Conservation (phyloP, 805 yeast genomes). For the Teunomyces pallodes region DNA sequence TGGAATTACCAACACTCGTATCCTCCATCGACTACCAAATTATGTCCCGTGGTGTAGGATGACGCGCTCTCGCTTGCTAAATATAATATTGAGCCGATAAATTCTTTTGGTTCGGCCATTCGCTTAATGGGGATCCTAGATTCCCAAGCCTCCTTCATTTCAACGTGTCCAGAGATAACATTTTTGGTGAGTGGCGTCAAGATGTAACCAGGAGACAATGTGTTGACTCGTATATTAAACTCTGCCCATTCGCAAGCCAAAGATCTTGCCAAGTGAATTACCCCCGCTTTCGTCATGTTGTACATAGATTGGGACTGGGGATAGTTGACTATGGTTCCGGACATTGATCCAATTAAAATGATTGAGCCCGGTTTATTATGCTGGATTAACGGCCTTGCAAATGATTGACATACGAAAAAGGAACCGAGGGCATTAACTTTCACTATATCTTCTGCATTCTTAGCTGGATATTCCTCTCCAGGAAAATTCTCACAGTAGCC, state of each 20-base stretch:
- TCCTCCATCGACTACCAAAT: constrained; percentile 83
- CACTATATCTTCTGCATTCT: constrained; percentile 63
- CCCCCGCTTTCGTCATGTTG: constrained; percentile 87
- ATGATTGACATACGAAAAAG: constrained; percentile 67
- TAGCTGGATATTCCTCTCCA: constrained; percentile 73
- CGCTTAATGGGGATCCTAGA: constrained; percentile 71
- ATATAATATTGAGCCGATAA: constrained; percentile 73
- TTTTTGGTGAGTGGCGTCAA: constrained; percentile 75
- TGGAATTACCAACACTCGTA: constrained; percentile 69
- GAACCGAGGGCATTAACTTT: constrained; percentile 76
- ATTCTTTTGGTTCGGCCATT: constrained; percentile 84
- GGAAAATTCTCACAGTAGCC: constrained; percentile 81
- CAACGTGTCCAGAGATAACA: constrained; percentile 59
- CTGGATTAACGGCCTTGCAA: constrained; percentile 64
- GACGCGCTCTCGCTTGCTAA: constrained; percentile 69
- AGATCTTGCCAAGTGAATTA: constrained; percentile 72
- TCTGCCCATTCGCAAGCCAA: constrained; percentile 83
- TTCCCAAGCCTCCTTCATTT: constrained; percentile 71
- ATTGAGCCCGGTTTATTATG: constrained; percentile 58
- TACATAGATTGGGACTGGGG: constrained; percentile 80
- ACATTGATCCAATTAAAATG: constrained; percentile 75
- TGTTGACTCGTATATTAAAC: constrained; percentile 71
- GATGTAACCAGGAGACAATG: constrained; percentile 79
- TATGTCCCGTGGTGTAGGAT: constrained; percentile 80
- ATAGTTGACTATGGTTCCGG: constrained; percentile 72